phyloP scores from a whole-genome alignment of 2,329 filamentous ascomycete species.

The Aspergillus glaucus region DNA sequence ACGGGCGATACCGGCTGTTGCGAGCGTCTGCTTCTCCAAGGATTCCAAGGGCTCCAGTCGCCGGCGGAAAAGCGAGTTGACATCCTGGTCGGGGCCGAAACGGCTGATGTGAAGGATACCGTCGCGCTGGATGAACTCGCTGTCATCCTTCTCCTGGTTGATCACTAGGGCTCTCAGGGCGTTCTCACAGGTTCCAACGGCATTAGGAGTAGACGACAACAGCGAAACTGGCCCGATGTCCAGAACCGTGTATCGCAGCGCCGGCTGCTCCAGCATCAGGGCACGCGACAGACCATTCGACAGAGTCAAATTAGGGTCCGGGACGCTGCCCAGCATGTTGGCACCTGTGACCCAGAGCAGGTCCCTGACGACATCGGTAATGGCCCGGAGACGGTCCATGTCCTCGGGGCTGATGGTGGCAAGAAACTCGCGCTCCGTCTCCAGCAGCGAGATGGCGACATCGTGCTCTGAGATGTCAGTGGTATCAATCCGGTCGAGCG shows the following conservation, averaged over 20 bases:
- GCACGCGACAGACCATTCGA: conserved; percentile 3
- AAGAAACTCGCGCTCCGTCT: conserved; percentile 2
- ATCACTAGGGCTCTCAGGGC: not conserved
- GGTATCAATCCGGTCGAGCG: conserved; percentile 1
- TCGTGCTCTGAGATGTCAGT: not conserved
- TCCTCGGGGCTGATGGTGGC: not conserved
- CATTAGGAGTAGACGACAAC: not conserved
- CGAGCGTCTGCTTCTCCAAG: not conserved
- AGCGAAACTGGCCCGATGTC: not conserved
- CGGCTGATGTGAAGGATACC: conserved; percentile 7
- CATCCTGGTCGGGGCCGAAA: conserved; percentile 6
- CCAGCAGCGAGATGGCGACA: conserved; percentile 2
- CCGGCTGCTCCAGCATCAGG: conserved; percentile 9
- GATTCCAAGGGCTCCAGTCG: not conserved
- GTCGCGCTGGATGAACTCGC: conserved; percentile 4
- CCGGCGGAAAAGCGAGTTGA: conserved; percentile 7
- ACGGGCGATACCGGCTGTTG: not conserved
- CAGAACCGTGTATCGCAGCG: conserved; percentile 1
- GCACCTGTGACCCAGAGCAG: conserved; percentile 8
- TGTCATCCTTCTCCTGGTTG: conserved; percentile 1
- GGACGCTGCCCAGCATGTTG: conserved; percentile 1
- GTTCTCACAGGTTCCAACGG: not conserved
- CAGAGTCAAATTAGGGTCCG: conserved; percentile 5
- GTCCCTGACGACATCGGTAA: conserved; percentile 5
- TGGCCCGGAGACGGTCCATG: conserved; percentile 4